Base-by-base conservation (phyloP, 73 alveolate genomes). In the Breviolum minutum region DNA sequence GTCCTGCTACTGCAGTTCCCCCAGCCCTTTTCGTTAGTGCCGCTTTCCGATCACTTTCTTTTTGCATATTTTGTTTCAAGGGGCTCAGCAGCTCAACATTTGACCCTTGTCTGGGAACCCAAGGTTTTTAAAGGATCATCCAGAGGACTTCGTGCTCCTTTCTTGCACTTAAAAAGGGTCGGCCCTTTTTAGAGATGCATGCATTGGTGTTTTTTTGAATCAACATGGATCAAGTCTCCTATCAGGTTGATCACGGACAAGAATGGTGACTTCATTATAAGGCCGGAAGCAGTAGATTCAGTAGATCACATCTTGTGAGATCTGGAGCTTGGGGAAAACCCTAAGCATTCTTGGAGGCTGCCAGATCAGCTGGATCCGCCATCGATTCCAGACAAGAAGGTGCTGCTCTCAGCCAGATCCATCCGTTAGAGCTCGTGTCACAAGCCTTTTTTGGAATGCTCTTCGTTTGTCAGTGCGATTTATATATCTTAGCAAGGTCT, bases 311-410 rank as follows among this genome's bases (percentile, higher is more conserved):
- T 40, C 54, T 40, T 40, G 54, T 40, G 54, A 2, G 54, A 40
- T 40, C 54, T 40, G 54, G 54, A 40, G 54, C 54, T 40, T 40
- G 54, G 54, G 54, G 54, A 40, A 40, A 40, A 0, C 54, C 54
- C 54, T 40, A 3, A 40, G 3, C 54, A 3, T 40, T 40, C 54
- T 40, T 22, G 27, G 32, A 92, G 98, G 98, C 98, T 92, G 76
- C 98, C 91, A 61, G 98, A 92, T 62, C 98, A 92, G 81, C 81
- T 92, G 7, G 98, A 92, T 27, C 91, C 98, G 22, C 98, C 98
- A 5, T 73, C 91, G 48, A 92, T 92, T 29, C 98, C 98, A 26
- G 90, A 92, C 81, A 92, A 92, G 91, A 92, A 92, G 98, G 98
- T 69, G 32, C 62, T 14, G 92, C 77, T 3, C 54, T 40, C 5